These are phyloP conservation scores for Camelina hispida DNA, from an alignment of 345 rosid genomes.

Conservation along the genomic window DNA sequence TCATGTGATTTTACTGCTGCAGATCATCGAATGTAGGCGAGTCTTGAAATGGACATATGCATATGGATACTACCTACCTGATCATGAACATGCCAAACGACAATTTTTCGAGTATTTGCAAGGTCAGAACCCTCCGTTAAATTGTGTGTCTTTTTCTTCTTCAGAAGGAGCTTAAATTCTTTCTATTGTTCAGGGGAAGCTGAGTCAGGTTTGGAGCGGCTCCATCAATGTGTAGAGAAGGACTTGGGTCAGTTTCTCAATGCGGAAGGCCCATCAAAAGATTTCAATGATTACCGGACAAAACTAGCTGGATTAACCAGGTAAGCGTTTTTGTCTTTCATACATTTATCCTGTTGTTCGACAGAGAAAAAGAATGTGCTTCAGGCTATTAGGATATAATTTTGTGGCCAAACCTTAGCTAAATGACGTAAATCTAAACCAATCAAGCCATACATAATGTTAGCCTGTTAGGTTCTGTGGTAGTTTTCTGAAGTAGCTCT, in stretches of 20 bases:
- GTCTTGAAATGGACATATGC: slow-evolving; percentile 99
- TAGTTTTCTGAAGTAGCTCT: slow-evolving; percentile 8
- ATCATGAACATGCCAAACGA: slow-evolving; percentile 80
- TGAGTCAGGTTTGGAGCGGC: slow-evolving; percentile 93
- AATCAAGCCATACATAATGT: slow-evolving; percentile 19
- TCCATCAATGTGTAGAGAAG: slow-evolving; percentile 97
- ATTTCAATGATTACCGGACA: slow-evolving; percentile 87
- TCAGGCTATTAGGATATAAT: slow-evolving; percentile 13
- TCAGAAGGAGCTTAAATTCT: slow-evolving; percentile 38
- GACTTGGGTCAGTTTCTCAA: slow-evolving; percentile 67
- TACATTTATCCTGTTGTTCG: slow-evolving; percentile 13
- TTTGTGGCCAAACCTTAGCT: slow-evolving; percentile 7
- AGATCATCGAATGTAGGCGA: slow-evolving; percentile 97
- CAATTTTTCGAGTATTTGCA: slow-evolving; percentile 96
- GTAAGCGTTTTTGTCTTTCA: slow-evolving; percentile 47
- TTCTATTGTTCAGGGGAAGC: slow-evolving; percentile 79
- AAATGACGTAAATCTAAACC: slow-evolving; percentile 2
- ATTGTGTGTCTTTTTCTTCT: slow-evolving; percentile 13
- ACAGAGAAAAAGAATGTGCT: slow-evolving; percentile 6
- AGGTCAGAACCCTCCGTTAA: slow-evolving; percentile 53
- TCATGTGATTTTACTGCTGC: slow-evolving; percentile 36
- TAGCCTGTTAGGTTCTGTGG: background rate
- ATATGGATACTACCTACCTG: slow-evolving; percentile 93
- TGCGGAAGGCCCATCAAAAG: slow-evolving; percentile 62
- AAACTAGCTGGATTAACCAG: slow-evolving; percentile 93